A percentile compares a stretch with the other conserved stretches of the same genome.
Conservation (phyloP, 805 yeast genomes). For the Ascoidea rubescens region DNA sequence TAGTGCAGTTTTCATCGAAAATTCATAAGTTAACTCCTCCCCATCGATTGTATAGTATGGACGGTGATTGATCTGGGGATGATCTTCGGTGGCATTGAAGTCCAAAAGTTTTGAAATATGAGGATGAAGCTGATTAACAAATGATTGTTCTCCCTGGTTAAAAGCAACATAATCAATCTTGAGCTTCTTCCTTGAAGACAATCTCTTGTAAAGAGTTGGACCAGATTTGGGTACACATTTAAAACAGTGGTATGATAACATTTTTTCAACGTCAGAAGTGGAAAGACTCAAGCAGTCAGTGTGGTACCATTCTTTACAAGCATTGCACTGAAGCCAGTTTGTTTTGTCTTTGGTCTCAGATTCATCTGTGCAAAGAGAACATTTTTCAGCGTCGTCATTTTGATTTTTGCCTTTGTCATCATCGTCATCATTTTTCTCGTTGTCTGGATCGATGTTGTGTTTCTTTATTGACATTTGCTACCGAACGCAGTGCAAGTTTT, state of each 20-base stretch:
- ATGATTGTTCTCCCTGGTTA: conserved; percentile 53
- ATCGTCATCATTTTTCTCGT: too few species aligned
- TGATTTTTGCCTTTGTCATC: too few species aligned
- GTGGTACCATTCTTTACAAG: conserved; percentile 44
- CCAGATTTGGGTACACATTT: conserved; percentile 33
- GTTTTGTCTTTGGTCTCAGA: conserved; percentile 9
- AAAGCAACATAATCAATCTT: conserved; percentile 68
- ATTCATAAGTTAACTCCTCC: conserved; percentile 21
- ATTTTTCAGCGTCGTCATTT: background rate
- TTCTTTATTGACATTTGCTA: too few species aligned
- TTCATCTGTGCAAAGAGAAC: conserved; percentile 10
- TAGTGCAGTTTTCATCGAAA: conserved; percentile 21
- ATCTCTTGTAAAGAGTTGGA: conserved; percentile 33
- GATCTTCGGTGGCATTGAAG: background rate
- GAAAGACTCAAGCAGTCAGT: conserved; percentile 29
- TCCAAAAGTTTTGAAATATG: conserved; percentile 24
- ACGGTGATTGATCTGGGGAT: background rate
- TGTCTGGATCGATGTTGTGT: too few species aligned
- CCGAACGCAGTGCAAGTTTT: too few species aligned
- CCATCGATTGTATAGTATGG: conserved; percentile 16
- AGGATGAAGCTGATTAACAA: conserved; percentile 42
- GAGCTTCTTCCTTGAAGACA: conserved; percentile 38
- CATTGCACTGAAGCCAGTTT: conserved; percentile 45
- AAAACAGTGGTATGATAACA: conserved; percentile 41
- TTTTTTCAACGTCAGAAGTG: conserved; percentile 20